Conservation (phyloP, 2,329 filamentous ascomycete genomes). For the Sodiomyces alkalinus region DNA sequence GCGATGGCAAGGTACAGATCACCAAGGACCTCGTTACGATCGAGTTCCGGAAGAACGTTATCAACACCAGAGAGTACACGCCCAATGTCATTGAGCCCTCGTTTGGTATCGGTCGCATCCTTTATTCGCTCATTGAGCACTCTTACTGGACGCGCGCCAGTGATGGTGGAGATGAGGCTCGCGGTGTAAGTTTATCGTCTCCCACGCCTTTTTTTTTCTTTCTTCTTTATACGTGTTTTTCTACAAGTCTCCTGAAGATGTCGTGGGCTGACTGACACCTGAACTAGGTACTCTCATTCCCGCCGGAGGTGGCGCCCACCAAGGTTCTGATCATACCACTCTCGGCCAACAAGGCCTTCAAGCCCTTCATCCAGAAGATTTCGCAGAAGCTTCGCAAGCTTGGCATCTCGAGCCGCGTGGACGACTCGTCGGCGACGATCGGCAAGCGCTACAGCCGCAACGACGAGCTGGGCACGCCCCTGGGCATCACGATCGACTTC, state of each 20-base stretch:
- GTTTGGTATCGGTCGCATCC: slow-evolving; percentile 88
- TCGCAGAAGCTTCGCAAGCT: slow-evolving; percentile 61
- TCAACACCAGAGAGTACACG: slow-evolving; percentile 80
- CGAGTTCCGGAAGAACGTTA: slow-evolving; percentile 66
- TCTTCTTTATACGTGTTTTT: no score
- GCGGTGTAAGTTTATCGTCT: slow-evolving; percentile 68
- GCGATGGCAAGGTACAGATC: slow-evolving; percentile 62
- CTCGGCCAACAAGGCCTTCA: slow-evolving; percentile 67
- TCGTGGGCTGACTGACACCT: no score
- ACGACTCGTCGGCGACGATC: slow-evolving; percentile 82
- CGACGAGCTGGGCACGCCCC: slow-evolving; percentile 87
- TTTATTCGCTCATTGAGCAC: slow-evolving; percentile 90
- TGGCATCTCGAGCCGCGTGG: slow-evolving; percentile 71
- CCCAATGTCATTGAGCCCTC: slow-evolving; percentile 96
- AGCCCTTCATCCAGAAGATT: slow-evolving; percentile 57
- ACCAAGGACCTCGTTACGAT: slow-evolving; percentile 68
- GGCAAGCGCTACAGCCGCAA: slow-evolving; percentile 92
- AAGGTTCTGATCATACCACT: slow-evolving; percentile 89
- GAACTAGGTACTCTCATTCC: slow-evolving; percentile 37
- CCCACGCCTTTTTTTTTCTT: no score
- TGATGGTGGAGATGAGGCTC: slow-evolving; percentile 61
- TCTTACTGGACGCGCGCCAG: slow-evolving; percentile 74
- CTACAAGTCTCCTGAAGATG: no score
- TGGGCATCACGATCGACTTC: slow-evolving; percentile 92
- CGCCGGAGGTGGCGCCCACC: slow-evolving; percentile 65